These are phyloP conservation scores for Hypoxylon perforatum DNA, from an alignment of 495 filamentous ascomycete species.

Conservation along the genomic window DNA sequence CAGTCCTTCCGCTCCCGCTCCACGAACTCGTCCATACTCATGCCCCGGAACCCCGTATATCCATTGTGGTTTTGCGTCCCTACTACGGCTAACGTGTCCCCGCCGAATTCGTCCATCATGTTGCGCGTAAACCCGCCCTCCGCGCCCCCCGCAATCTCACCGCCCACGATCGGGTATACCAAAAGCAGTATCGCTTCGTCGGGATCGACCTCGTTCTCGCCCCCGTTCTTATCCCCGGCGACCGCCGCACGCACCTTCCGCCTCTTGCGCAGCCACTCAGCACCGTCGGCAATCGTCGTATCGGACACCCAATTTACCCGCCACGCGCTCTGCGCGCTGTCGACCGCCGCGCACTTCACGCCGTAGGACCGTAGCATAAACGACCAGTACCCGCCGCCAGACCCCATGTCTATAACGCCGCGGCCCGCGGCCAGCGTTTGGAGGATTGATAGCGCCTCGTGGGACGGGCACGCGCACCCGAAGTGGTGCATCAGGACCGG, in stretches of 20 bases:
- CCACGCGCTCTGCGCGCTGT: conserved; percentile 66
- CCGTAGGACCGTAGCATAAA: conserved; percentile 64
- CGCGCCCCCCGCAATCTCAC: conserved; percentile 44
- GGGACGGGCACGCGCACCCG: conserved; percentile 68
- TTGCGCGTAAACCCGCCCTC: conserved; percentile 62
- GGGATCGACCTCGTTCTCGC: conserved; percentile 42
- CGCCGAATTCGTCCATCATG: conserved; percentile 64
- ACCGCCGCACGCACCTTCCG: not conserved
- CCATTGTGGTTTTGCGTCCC: conserved; percentile 73
- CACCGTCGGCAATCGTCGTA: conserved; percentile 61
- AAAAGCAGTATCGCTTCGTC: conserved; percentile 63
- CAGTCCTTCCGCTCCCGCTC: conserved; percentile 54
- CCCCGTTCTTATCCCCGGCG: not conserved
- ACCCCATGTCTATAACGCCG: conserved; percentile 64
- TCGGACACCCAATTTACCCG: conserved; percentile 69
- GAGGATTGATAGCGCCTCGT: conserved; percentile 64
- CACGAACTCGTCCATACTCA: conserved; percentile 68
- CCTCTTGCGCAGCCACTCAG: conserved; percentile 50
- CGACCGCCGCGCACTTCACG: conserved; percentile 54
- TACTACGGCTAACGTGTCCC: conserved; percentile 67
- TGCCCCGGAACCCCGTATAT: conserved; percentile 68
- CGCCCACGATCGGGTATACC: conserved; percentile 69
- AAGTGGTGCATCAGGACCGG: conserved; percentile 77
- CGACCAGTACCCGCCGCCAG: conserved; percentile 72
- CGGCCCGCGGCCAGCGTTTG: conserved; percentile 53